Percentiles rank a stretch among this genome's conserved stretches.
These are phyloP conservation scores for Coffea humblotiana DNA, from an alignment of 305 asterid genomes.

Conservation along the genomic window DNA sequence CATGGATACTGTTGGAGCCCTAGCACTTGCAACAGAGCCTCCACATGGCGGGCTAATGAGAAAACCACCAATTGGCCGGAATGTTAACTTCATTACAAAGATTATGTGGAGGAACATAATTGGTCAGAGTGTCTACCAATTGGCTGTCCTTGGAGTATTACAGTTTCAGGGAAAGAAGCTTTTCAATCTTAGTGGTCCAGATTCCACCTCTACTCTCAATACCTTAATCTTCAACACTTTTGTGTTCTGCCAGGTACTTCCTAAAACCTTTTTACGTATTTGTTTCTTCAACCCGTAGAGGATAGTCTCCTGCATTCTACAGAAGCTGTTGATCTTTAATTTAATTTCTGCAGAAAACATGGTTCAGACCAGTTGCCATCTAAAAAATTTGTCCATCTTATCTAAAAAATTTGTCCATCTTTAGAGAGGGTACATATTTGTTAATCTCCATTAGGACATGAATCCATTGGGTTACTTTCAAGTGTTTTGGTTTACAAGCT, in stretches of 20 bases:
- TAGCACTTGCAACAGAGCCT: slow-evolving; percentile 96
- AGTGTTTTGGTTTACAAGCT: too few relatives aligned
- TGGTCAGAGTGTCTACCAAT: slow-evolving; percentile 87
- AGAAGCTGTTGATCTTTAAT: too few relatives aligned
- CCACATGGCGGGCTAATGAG: slow-evolving; percentile 87
- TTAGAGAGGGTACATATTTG: not conserved
- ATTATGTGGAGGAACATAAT: slow-evolving; percentile 94
- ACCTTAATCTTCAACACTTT: slow-evolving; percentile 96
- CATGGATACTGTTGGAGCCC: slow-evolving; percentile 97
- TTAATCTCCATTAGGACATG: not conserved
- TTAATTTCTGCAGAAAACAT: not conserved
- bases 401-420: not conserved
- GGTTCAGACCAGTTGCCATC: not conserved
- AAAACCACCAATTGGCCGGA: slow-evolving; percentile 73
- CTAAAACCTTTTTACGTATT: not conserved
- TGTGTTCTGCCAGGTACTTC: slow-evolving; percentile 86
- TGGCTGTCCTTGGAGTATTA: slow-evolving; percentile 71
- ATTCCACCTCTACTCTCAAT: slow-evolving; percentile 57
- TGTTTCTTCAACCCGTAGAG: not conserved
- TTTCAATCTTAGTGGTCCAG: slow-evolving; percentile 59
- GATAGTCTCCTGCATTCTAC: not conserved
- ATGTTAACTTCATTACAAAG: slow-evolving; percentile 70
- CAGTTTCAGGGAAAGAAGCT: slow-evolving; percentile 67
- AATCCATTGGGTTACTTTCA: not conserved
- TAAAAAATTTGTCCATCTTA: not conserved